These are phyloP conservation scores for Phytophthora pluvialis DNA, from an alignment of 352 stramenopile genomes.

Conservation along the genomic window DNA sequence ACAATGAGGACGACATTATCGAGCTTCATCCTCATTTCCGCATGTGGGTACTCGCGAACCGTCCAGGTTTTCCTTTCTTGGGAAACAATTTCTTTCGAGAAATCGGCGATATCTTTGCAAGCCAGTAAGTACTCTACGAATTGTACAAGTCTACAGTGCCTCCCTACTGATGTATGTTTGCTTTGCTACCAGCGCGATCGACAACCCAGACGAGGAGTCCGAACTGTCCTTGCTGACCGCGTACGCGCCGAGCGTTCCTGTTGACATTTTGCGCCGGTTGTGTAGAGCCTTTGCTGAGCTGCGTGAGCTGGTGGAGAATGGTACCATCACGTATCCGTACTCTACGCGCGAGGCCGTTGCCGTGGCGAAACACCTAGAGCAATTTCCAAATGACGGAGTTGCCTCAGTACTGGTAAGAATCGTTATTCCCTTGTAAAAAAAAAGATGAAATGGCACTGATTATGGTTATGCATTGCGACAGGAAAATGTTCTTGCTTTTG, in stretches of 20 bases:
- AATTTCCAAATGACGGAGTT: conserved; percentile 92
- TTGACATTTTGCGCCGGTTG: conserved; percentile 83
- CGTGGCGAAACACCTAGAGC: conserved; percentile 93
- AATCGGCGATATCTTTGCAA: conserved; percentile 95
- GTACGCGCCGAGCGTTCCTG: conserved; percentile 88
- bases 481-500: conserved; percentile 96
- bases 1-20: conserved; percentile 85
- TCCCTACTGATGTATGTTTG: neutral
- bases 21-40: conserved; percentile 92
- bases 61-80: conserved; percentile 95
- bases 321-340: conserved; percentile 94
- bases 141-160: neutral
- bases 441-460: conserved; percentile 1
- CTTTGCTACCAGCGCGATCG: conserved; percentile 60
- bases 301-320: conserved; percentile 86
- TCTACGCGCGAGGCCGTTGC: conserved; percentile 94
- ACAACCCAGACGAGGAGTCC: conserved; percentile 91
- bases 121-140: conserved; percentile 60
- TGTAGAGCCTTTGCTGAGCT: conserved; percentile 92
- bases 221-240: conserved; percentile 91
- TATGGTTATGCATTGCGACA: conserved; percentile 38
- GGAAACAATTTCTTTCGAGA: conserved; percentile 97
- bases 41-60: conserved; percentile 96
- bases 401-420: conserved; percentile 65
- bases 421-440: neutral